A percentile compares a stretch with the other conserved stretches of the same genome.
Evolutionary conservation across 805 yeast genomes (phyloP).

Genomic region (Ogataea corticis): DNA sequence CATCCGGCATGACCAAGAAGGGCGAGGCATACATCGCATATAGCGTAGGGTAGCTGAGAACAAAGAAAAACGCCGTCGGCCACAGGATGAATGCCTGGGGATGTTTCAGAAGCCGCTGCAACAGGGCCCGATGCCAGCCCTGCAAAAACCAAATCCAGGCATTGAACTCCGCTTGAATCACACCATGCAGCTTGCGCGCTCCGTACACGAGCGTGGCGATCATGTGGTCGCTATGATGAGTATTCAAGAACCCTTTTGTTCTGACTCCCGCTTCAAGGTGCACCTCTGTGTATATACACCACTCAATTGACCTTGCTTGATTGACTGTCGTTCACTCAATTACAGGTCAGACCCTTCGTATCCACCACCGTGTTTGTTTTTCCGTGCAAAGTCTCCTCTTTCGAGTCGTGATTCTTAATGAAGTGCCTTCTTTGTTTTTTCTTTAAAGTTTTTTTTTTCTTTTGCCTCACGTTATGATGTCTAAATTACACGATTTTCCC

Average conservation of each 20-base stretch:
- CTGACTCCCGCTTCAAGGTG: no score
- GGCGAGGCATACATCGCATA: constrained; percentile 37
- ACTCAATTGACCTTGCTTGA: background rate
- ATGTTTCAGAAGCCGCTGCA: constrained; percentile 32
- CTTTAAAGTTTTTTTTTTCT: background rate
- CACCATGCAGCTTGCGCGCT: constrained; percentile 13
- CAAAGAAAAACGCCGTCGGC: constrained; percentile 48
- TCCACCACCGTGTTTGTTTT: no score
- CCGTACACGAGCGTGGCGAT: constrained; percentile 5
- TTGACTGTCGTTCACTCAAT: background rate
- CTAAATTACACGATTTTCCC: constrained; percentile 3
- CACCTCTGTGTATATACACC: background rate
- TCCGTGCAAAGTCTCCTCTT: no score
- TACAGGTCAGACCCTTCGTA: background rate
- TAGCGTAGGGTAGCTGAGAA: constrained; percentile 50
- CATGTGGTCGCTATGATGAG: constrained; percentile 1
- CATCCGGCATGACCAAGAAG: constrained; percentile 12
- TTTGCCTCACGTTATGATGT: background rate
- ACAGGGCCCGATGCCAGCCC: constrained; percentile 12
- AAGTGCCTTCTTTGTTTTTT: no score
- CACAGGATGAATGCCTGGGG: constrained; percentile 47
- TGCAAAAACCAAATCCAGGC: constrained; percentile 18
- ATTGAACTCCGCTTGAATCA: constrained; percentile 8
- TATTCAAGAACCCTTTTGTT: no score
- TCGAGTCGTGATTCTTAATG: no score